phyloP scores from a whole-genome alignment of 768 basidiomycete genomes.

The Mycena kentingensis region DNA sequence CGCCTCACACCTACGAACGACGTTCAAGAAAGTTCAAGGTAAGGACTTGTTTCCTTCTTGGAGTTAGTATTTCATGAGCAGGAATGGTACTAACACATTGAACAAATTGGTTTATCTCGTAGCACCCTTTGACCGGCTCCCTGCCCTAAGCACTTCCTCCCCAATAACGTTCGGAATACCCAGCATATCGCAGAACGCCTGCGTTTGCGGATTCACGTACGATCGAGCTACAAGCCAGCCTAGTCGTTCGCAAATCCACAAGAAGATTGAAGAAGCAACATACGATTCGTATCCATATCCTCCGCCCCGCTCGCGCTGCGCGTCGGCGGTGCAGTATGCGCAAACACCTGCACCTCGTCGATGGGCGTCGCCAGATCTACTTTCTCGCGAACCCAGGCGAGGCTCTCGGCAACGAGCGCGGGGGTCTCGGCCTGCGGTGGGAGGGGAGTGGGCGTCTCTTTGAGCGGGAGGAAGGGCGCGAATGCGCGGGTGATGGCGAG shows the following conservation, averaged over 20 bases:
- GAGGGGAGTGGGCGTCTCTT: slow-evolving; percentile 51
- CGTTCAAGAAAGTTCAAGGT: no score
- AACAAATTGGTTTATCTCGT: no score
- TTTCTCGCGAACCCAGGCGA: slow-evolving; percentile 69
- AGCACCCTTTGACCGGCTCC: no score
- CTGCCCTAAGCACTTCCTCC: not conserved
- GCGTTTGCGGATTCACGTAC: slow-evolving; percentile 90
- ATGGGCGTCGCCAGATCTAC: slow-evolving; percentile 48
- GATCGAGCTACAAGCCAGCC: slow-evolving; percentile 54
- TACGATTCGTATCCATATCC: slow-evolving; percentile 34
- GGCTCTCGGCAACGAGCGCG: slow-evolving; percentile 57
- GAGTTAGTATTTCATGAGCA: no score
- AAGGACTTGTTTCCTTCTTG: no score
- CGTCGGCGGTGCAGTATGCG: slow-evolving; percentile 51
- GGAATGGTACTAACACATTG: no score
- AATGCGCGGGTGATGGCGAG: slow-evolving; percentile 90
- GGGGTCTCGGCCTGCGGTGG: slow-evolving; percentile 59
- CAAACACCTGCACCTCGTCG: slow-evolving; percentile 63
- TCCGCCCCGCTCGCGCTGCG: slow-evolving; percentile 50
- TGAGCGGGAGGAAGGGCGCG: slow-evolving; percentile 70
- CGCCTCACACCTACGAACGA: no score
- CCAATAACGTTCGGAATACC: slow-evolving; percentile 69
- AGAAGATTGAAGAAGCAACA: slow-evolving; percentile 26
- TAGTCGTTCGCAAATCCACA: slow-evolving; percentile 33
- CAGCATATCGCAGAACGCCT: slow-evolving; percentile 80